Evolutionary conservation across 805 yeast species (phyloP).

Genomic region (Sugiyamaella lignohabitans): DNA sequence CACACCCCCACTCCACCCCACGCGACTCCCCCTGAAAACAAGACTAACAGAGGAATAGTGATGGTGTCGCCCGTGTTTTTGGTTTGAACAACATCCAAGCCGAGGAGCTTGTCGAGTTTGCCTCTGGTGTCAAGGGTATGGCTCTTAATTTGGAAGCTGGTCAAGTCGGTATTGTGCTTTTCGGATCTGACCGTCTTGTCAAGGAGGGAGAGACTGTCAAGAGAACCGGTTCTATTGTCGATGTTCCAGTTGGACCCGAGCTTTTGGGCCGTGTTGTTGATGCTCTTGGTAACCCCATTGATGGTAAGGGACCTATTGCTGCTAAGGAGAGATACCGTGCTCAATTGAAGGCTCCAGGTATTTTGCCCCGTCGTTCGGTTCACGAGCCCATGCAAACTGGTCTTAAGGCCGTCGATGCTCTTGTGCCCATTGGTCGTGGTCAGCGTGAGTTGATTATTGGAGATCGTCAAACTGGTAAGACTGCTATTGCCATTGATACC

Average conservation of each 20-base stretch:
- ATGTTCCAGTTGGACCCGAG: slow-evolving; percentile 98
- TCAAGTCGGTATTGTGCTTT: slow-evolving; percentile 99
- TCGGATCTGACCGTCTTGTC: slow-evolving; percentile 98
- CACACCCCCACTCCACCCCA: not conserved
- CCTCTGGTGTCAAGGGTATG: slow-evolving; percentile 99
- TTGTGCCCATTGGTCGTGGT: slow-evolving; percentile 99
- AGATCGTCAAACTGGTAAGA: slow-evolving; percentile 99
- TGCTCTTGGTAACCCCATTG: slow-evolving; percentile 98
- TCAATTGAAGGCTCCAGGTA: slow-evolving; percentile 99
- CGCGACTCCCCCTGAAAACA: not conserved
- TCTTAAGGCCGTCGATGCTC: slow-evolving; percentile 97
- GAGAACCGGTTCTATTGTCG: slow-evolving; percentile 99
- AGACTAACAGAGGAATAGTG: slow-evolving; percentile 46
- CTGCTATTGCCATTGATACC: slow-evolving; percentile 98
- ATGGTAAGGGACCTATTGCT: slow-evolving; percentile 98
- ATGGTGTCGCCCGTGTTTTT: slow-evolving; percentile 99
- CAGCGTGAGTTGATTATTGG: slow-evolving; percentile 99
- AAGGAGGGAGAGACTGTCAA: slow-evolving; percentile 99
- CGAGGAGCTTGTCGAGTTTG: slow-evolving; percentile 98
- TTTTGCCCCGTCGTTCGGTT: slow-evolving; percentile 97
- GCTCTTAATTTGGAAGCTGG: slow-evolving; percentile 99
- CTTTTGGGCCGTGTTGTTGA: slow-evolving; percentile 99
- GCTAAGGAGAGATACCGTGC: slow-evolving; percentile 84
- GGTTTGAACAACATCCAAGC: slow-evolving; percentile 99
- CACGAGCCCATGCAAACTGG: slow-evolving; percentile 99